Evolutionary conservation across 148 eudicot species (phyloP).

Genomic region (Heliamphora exappendiculata): DNA sequence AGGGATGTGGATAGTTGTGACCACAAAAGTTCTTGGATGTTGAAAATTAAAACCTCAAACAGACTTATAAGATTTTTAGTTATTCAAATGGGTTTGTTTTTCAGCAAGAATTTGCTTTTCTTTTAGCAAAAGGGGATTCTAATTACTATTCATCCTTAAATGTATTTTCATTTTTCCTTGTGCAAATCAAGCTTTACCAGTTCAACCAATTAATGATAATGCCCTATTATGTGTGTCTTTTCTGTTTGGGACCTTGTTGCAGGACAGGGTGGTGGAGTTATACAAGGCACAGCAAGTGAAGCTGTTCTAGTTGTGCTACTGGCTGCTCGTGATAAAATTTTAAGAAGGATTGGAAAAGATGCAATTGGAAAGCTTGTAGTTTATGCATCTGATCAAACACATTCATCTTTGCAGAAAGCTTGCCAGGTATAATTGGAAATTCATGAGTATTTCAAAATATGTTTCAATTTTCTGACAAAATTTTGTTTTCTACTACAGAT

Average conservation of each 20-base stretch:
- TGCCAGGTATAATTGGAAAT: slow-evolving; percentile 52
- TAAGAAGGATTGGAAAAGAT: slow-evolving; percentile 66
- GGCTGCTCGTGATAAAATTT: slow-evolving; percentile 87
- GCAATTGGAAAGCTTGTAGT: slow-evolving; percentile 65
- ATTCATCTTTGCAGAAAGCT: slow-evolving; percentile 76
- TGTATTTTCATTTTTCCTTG: not conserved
- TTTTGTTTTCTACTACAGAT: not conserved
- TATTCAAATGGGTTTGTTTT: not conserved
- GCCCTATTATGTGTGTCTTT: not conserved
- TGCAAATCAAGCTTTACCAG: not conserved
- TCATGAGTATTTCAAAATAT: not conserved
- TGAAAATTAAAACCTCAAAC: not conserved
- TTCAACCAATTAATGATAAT: not conserved
- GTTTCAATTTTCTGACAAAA: not conserved
- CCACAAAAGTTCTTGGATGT: not conserved
- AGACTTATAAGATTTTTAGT: not conserved
- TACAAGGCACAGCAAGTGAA: slow-evolving; percentile 98
- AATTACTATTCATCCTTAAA: not conserved
- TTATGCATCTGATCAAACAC: slow-evolving; percentile 91
- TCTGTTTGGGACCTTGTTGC: slow-evolving; percentile 13
- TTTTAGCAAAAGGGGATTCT: not conserved
- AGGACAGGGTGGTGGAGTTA: slow-evolving; percentile 95
- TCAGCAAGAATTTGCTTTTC: not conserved
- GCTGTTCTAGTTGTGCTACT: slow-evolving; percentile 76
- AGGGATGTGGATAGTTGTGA: no score